A percentile compares a stretch with the other conserved stretches of the same genome.
Evolutionary conservation across 495 filamentous ascomycete genomes (phyloP).

Genomic region (Penicillium tannophilum): DNA sequence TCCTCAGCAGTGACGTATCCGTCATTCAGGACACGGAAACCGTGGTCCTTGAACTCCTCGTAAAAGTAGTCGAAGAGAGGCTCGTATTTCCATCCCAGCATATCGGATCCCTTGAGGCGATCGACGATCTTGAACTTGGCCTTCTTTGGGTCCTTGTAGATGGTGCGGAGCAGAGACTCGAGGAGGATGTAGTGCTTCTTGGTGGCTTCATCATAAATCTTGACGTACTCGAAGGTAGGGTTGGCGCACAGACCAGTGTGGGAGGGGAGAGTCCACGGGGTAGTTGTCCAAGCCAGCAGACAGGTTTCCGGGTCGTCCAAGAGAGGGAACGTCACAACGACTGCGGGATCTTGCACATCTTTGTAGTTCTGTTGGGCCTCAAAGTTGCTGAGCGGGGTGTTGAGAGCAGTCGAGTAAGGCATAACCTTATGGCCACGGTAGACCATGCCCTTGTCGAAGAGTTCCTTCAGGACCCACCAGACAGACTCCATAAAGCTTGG

Average conservation of each 20-base stretch:
- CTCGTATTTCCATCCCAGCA: conserved; percentile 90
- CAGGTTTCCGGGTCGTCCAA: conserved; percentile 71
- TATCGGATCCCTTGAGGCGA: conserved; percentile 80
- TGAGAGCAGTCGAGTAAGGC: conserved; percentile 92
- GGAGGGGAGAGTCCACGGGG: conserved; percentile 89
- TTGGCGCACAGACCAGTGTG: conserved; percentile 80
- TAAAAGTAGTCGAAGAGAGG: conserved; percentile 94
- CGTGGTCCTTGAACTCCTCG: conserved; percentile 86
- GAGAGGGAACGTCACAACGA: conserved; percentile 87
- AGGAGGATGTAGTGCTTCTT: conserved; percentile 87
- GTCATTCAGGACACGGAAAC: conserved; percentile 84
- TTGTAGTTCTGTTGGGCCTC: conserved; percentile 95
- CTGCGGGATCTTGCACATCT: conserved; percentile 88
- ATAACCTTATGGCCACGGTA: conserved; percentile 91
- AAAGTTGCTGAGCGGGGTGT: conserved; percentile 89
- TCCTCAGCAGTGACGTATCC: conserved; percentile 90
- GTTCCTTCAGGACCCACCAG: conserved; percentile 96
- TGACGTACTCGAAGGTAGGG: conserved; percentile 91
- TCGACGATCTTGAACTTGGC: conserved; percentile 89
- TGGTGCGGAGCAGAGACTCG: conserved; percentile 77
- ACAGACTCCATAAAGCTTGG: conserved; percentile 91
- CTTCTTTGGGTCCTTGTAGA: conserved; percentile 98
- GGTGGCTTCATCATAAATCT: conserved; percentile 80
- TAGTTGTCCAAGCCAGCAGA: conserved; percentile 91
- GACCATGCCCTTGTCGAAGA: conserved; percentile 85